These are phyloP conservation scores for Pistacia atlantica DNA, from an alignment of 345 rosid species.

Conservation along the genomic window DNA sequence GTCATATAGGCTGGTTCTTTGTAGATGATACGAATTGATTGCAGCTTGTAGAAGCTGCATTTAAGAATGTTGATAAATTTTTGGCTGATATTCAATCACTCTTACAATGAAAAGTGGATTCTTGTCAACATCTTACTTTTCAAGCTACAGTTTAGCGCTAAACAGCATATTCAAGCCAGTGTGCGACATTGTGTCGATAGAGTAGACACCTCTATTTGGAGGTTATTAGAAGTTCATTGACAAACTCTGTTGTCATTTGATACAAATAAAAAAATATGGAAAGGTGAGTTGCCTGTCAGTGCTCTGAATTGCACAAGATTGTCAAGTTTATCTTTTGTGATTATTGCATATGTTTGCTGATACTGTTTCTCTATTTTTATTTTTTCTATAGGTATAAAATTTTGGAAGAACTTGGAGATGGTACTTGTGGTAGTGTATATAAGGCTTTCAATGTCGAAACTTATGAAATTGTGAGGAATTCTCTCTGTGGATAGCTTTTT, in stretches of 20 bases:
- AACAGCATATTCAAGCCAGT: constrained; percentile 42
- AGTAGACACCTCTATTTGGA: constrained; percentile 53
- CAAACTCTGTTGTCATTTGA: constrained; percentile 45
- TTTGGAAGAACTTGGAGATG: constrained; percentile 92
- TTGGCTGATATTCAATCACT: constrained; percentile 46
- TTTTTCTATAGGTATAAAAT: constrained; percentile 61
- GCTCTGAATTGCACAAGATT: constrained; percentile 13
- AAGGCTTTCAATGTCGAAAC: constrained; percentile 78
- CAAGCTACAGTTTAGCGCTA: constrained; percentile 69
- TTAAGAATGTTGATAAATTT: constrained; percentile 69
- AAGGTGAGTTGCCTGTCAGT: constrained; percentile 49
- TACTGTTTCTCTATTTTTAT: neutral
- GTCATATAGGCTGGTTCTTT: constrained; percentile 23
- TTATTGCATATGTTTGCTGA: neutral
- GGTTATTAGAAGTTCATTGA: constrained; percentile 68
- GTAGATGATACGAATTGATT: constrained; percentile 54
- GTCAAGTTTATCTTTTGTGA: neutral
- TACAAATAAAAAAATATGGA: constrained; percentile 54
- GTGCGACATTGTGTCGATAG: constrained; percentile 37
- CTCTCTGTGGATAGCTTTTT: constrained; percentile 1
- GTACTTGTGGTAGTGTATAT: constrained; percentile 93
- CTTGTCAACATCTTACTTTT: constrained; percentile 45
- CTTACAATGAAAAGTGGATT: constrained; percentile 56
- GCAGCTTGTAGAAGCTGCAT: constrained; percentile 87
- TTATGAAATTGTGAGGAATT: constrained; percentile 64